Base-by-base conservation (phyloP, 768 basidiomycete genomes). In the Scleroderma citrinum region DNA sequence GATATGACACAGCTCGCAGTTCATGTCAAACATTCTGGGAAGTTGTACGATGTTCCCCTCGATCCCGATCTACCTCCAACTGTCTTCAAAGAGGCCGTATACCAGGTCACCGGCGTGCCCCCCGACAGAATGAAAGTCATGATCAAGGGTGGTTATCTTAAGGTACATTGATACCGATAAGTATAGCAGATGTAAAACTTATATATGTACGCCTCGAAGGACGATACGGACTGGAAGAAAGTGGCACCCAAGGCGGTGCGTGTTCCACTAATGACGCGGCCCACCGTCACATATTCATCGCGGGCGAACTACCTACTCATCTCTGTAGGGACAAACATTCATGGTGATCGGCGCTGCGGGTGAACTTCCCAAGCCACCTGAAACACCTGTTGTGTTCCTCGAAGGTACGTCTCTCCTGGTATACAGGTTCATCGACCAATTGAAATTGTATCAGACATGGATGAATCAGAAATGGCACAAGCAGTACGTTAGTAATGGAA, bases 71-170 rank as follows among this genome's bases (percentile, higher is more conserved):
- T 78, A 5, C 78, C 87, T 2, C 80, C 85, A 2, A 60, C 71
- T 14, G 78, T 69, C 13, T 94, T 98, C 77, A 97, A 96, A 66
- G 81, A 91, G 53, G 74, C 81, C 5, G 74, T 98, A 30, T 88
- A 87, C 60, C 77, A 84, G 37, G 71, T 75, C 40, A 97, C 93
- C 0, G 92, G 92, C 7, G 86, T 98, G 3, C 92, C 90, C 3
- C 68, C 81, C 31, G 92, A 95, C 62, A 77, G 93, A 42, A 94
- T 96, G 91, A 99, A 98, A 71, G 86, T 98, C 55, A 93, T 96
- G 87, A 77, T 94, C 64, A 97, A 96, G 64, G 88, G 88, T 47
- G 88, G 87, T 32, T 76, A 92, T 47, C 78, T 96, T 59, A 95
- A 94, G 80, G 92, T 89, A 59, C 47, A 73, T 69, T 2, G 17